Base-by-base conservation (phyloP, 1,284 basidiomycete genomes). In the Melampsora americana region DNA sequence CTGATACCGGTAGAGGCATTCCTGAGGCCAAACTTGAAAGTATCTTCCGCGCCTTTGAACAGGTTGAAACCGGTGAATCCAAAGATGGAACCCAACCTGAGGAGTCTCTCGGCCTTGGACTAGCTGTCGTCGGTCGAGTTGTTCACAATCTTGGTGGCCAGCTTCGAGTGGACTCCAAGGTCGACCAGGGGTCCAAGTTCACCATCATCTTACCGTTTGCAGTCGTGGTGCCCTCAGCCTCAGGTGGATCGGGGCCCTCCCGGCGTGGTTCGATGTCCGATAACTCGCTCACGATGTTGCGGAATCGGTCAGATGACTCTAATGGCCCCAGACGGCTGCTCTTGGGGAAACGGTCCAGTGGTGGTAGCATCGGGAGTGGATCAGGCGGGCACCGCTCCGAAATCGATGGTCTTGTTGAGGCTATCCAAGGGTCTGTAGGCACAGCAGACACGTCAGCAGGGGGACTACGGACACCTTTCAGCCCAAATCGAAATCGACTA, bases 41-140 rank as follows among this genome's bases (percentile, higher is more conserved):
- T 76, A 92, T 94, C 77, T 94, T 94, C 84, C 85, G 92, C 69
- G 90, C 92, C 77, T 91, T 95, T 78, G 92, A 93, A 83, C 90
- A 92, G 79, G 90, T 92, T 2, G 91, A 92, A 78, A 87, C 87
- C 5, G 82, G 80, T 83, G 66, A 66, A 59, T 72, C 73, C n/a
- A 77, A 70, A 0, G 72, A 78, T 35, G 74, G 75, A 26, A 64
- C 71, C 60, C 62, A 70, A 23, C 62, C 67, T 50, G 75, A 77
- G 39, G 62, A 72, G 28, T 59, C 77, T 35, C 46, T 77, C 1
- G 26, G 39, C 4, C 77, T 81, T 4, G 81, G 81, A 44, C 79
- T 84, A 11, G 83, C 84, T 26, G 81, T 84, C 11, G 83, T 84
- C 11, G 83, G 83, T 14, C 80, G 83, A 23, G 81, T 84, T 46